phyloP scores from a whole-genome alignment of 176 grass and related monocot species.

The Eremochloa ophiuroides region DNA sequence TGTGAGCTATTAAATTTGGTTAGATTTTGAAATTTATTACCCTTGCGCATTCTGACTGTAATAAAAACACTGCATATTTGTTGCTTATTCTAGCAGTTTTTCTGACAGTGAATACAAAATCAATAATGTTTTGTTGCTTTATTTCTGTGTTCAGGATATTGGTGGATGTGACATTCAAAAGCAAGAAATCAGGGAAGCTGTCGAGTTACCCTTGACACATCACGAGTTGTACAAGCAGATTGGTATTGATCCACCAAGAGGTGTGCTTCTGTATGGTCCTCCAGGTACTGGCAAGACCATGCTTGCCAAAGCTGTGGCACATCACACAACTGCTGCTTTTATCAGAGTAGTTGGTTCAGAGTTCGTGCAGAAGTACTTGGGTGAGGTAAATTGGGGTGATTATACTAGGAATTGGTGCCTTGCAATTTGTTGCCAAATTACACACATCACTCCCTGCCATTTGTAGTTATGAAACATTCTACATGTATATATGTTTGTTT shows the following conservation, averaged over 20 bases:
- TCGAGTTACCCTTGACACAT: slow-evolving; percentile 86
- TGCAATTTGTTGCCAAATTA: not conserved
- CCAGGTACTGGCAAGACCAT: slow-evolving; percentile 96
- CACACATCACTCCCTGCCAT: not conserved
- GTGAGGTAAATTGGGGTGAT: slow-evolving; percentile 48
- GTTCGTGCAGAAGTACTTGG: slow-evolving; percentile 97
- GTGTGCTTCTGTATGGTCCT: slow-evolving; percentile 86
- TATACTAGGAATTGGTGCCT: not conserved
- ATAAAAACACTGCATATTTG: not conserved
- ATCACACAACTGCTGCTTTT: slow-evolving; percentile 92
- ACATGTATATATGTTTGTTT: not conserved
- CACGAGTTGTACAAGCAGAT: slow-evolving; percentile 97
- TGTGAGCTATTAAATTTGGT: not conserved
- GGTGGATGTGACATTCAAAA: slow-evolving; percentile 98
- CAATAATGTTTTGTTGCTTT: not conserved
- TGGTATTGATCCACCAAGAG: slow-evolving; percentile 94
- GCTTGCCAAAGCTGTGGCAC: slow-evolving; percentile 91
- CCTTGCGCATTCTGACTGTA: not conserved
- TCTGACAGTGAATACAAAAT: not conserved
- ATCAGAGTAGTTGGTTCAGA: slow-evolving; percentile 92
- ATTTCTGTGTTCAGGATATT: slow-evolving; percentile 66
- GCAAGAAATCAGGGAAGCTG: slow-evolving; percentile 94
- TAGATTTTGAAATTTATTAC: not conserved
- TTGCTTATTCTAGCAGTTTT: not conserved
- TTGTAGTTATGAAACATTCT: not conserved